Percentiles rank a stretch among this genome's conserved stretches.
These are phyloP conservation scores for Rheum nobile DNA, from an alignment of 148 eudicot genomes.

Conservation along the genomic window DNA sequence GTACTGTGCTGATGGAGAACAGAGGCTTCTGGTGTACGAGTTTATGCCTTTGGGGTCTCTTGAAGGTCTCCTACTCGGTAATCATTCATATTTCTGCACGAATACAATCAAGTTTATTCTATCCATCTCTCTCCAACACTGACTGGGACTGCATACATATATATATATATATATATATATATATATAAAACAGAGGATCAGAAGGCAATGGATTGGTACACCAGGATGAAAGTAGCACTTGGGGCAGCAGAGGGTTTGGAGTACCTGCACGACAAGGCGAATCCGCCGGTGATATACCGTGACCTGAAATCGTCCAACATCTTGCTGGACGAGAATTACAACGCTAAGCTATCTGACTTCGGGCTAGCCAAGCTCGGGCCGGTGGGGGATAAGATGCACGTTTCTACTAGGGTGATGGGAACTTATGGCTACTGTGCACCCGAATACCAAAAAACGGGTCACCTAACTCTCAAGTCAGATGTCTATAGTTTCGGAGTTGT, in stretches of 20 bases:
- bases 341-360: conserved; percentile 44
- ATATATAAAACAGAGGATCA: conserved; percentile 28
- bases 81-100: too few relatives aligned
- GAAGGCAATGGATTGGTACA: conserved; percentile 37
- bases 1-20: conserved; percentile 54
- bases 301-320: conserved; percentile 48
- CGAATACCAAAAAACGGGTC: conserved; percentile 42
- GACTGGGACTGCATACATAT: too few relatives aligned
- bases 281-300: conserved; percentile 42
- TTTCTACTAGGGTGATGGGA: conserved; percentile 45
- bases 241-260: conserved; percentile 48
- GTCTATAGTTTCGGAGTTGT: conserved; percentile 50
- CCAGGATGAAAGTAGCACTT: conserved; percentile 36
- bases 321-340: conserved; percentile 29
- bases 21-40: conserved; percentile 42
- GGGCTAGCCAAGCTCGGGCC: conserved; percentile 53
- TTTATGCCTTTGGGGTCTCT: conserved; percentile 40
- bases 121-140: too few relatives aligned
- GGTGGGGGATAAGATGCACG: conserved; percentile 26
- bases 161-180: too few relatives aligned
- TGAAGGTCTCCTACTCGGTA: conserved; percentile 44
- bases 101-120: too few relatives aligned
- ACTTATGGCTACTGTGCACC: conserved; percentile 60
- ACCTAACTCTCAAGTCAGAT: conserved; percentile 36
- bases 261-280: conserved; percentile 36